Evolutionary conservation across 2,329 filamentous ascomycete genomes (phyloP).

Genomic region (Fusarium domesticum): DNA sequence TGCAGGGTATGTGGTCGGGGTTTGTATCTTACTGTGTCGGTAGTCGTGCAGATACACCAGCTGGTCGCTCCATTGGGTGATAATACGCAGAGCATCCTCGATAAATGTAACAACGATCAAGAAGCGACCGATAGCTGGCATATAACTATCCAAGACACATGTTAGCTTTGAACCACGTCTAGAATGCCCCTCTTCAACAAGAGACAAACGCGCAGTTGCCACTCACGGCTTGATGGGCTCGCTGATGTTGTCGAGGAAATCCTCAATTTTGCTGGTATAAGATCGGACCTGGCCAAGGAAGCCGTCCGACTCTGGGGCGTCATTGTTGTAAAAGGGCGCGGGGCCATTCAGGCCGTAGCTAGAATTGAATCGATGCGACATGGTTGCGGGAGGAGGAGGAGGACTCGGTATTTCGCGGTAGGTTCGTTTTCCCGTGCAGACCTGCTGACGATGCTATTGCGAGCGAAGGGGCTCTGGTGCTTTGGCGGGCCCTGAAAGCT

Average conservation of each 20-base stretch:
- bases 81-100: conserved; percentile 91
- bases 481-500: neutral
- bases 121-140: conserved; percentile 94
- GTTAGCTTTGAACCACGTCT: conserved; percentile 16
- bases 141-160: conserved; percentile 58
- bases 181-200: neutral
- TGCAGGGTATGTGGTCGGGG: neutral
- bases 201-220: conserved; percentile 1
- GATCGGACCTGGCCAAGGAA: conserved; percentile 80
- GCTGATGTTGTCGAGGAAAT: conserved; percentile 79
- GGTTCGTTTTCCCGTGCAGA: conserved; percentile 23
- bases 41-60: conserved; percentile 90
- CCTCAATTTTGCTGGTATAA: conserved; percentile 98
- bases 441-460: conserved; percentile 26
- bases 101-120: conserved; percentile 98
- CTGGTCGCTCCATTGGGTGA: conserved; percentile 97
- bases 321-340: conserved; percentile 53
- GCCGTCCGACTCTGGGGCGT: conserved; percentile 61
- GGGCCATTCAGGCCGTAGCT: conserved; percentile 80
- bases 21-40: conserved; percentile 71
- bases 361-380: conserved; percentile 60
- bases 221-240: conserved; percentile 90
- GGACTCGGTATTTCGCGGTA: conserved; percentile 2
- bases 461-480: conserved; percentile 4
- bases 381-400: conserved; percentile 17